Evolutionary conservation across 768 basidiomycete species (phyloP).

Genomic region (Hysterangium stoloniferum): DNA sequence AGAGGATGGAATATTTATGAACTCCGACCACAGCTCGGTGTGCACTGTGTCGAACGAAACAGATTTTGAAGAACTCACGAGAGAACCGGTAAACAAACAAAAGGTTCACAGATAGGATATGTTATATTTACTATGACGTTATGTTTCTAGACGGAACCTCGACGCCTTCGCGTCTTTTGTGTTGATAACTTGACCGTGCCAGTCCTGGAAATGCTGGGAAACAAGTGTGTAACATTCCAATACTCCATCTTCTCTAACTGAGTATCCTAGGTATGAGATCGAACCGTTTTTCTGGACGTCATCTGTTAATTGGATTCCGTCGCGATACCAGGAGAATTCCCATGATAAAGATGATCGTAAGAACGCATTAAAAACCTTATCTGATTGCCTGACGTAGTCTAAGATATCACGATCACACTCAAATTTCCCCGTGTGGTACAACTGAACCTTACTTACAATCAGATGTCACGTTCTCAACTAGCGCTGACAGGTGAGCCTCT

Average conservation of each 20-base stretch:
- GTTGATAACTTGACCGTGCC: conserved; percentile 41
- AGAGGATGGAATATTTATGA: conserved; percentile 14
- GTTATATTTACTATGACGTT: conserved; percentile 19
- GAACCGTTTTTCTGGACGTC: conserved; percentile 64
- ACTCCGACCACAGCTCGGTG: background rate
- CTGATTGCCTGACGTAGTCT: conserved; percentile 16
- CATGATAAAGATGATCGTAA: conserved; percentile 42
- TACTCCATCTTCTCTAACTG: background rate
- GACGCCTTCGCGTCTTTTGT: conserved; percentile 42
- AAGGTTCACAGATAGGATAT: too few relatives aligned
- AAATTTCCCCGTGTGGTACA: conserved; percentile 27
- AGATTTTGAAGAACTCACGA: background rate
- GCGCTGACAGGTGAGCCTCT: background rate
- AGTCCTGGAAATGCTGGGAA: conserved; percentile 48
- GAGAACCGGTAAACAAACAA: conserved; percentile 18
- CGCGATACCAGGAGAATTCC: conserved; percentile 49
- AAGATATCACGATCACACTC: conserved; percentile 52
- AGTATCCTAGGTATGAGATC: conserved; percentile 35
- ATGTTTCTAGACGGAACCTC: conserved; percentile 23
- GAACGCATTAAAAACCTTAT: too few relatives aligned
- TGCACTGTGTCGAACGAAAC: background rate
- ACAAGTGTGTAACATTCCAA: conserved; percentile 36
- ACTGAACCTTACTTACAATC: conserved; percentile 27
- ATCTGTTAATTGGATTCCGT: conserved; percentile 59
- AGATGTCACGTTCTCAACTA: background rate